Conservation (phyloP, 495 filamentous ascomycete species). For the Coniosporium apollinis region DNA sequence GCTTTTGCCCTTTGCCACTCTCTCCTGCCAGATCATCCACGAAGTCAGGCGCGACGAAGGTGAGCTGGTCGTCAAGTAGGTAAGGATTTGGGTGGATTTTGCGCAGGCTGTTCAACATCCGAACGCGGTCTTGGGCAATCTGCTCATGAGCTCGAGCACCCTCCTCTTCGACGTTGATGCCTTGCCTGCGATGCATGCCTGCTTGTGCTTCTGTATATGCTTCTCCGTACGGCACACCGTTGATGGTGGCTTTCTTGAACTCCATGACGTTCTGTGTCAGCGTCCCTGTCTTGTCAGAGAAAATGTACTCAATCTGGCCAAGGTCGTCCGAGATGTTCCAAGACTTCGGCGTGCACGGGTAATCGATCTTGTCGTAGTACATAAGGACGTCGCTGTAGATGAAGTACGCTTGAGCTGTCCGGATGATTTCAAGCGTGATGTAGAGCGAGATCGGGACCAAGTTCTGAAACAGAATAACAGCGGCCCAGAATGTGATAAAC, state of each 20-base stretch:
- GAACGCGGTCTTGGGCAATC: conserved; percentile 58
- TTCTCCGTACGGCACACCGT: conserved; percentile 87
- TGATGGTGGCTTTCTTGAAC: conserved; percentile 95
- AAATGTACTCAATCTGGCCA: conserved; percentile 98
- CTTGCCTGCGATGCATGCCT: conserved; percentile 83
- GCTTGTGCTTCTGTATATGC: conserved; percentile 94
- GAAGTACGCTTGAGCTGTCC: conserved; percentile 85
- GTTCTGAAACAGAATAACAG: conserved; percentile 90
- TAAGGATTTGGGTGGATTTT: conserved; percentile 80
- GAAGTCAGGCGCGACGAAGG: conserved; percentile 82
- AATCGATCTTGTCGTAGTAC: conserved; percentile 90
- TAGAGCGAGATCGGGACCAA: conserved; percentile 97
- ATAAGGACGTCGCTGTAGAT: conserved; percentile 91
- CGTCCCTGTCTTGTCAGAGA: conserved; percentile 98
- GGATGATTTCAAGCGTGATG: conserved; percentile 92
- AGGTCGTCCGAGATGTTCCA: conserved; percentile 99
- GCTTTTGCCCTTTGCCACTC: conserved; percentile 58
- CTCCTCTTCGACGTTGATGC: conserved; percentile 70
- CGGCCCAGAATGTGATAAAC: conserved; percentile 92
- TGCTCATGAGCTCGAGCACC: conserved; percentile 52
- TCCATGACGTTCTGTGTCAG: conserved; percentile 99
- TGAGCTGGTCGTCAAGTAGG: conserved; percentile 72
- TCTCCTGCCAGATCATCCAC: conserved; percentile 63
- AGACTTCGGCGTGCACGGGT: conserved; percentile 89
- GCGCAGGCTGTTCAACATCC: conserved; percentile 56